Percentiles rank a stretch among this genome's conserved stretches.
Evolutionary conservation across 2,329 filamentous ascomycete species (phyloP).

Genomic region (Nigrospora osmanthi): DNA sequence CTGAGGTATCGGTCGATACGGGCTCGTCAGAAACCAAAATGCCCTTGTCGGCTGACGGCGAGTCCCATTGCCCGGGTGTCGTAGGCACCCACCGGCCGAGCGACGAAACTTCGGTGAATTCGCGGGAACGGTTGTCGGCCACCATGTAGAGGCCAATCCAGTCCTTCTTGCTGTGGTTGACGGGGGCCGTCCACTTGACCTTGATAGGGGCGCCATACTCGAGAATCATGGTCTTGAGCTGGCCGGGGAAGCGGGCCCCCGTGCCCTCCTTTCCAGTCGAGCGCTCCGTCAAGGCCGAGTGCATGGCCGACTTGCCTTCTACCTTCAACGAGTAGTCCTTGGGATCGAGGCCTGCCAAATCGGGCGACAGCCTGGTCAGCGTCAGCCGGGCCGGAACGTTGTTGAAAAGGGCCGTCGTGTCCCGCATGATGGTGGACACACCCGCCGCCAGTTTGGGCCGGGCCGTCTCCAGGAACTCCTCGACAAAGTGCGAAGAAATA

Average conservation of each 20-base stretch:
- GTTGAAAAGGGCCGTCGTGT: conserved; percentile 82
- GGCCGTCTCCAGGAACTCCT: conserved; percentile 81
- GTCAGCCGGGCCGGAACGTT: conserved; percentile 81
- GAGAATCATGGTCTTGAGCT: conserved; percentile 68
- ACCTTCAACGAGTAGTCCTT: conserved; percentile 74
- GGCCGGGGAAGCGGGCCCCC: conserved; percentile 58
- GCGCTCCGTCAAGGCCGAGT: conserved; percentile 45
- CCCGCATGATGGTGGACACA: conserved; percentile 78
- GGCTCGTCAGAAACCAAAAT: conserved; percentile 63
- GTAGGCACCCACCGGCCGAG: conserved; percentile 86
- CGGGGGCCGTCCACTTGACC: conserved; percentile 83
- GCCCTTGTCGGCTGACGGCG: conserved; percentile 64
- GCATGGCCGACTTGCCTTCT: conserved; percentile 52
- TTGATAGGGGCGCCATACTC: conserved; percentile 87
- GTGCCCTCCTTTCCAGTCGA: conserved; percentile 68
- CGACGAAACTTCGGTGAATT: conserved; percentile 75
- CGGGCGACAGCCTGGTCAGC: conserved; percentile 70
- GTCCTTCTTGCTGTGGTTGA: conserved; percentile 81
- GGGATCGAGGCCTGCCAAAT: conserved; percentile 71
- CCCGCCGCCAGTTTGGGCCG: conserved; percentile 80
- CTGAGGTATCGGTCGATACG: conserved; percentile 40
- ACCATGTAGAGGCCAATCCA: conserved; percentile 98
- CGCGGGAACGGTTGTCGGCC: conserved; percentile 81
- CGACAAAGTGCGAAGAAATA: conserved; percentile 71
- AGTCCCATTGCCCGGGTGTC: conserved; percentile 68